A percentile compares a stretch with the other conserved stretches of the same genome.
phyloP scores from a whole-genome alignment of 805 yeast genomes.

The Yamadazyma ubonensis region DNA sequence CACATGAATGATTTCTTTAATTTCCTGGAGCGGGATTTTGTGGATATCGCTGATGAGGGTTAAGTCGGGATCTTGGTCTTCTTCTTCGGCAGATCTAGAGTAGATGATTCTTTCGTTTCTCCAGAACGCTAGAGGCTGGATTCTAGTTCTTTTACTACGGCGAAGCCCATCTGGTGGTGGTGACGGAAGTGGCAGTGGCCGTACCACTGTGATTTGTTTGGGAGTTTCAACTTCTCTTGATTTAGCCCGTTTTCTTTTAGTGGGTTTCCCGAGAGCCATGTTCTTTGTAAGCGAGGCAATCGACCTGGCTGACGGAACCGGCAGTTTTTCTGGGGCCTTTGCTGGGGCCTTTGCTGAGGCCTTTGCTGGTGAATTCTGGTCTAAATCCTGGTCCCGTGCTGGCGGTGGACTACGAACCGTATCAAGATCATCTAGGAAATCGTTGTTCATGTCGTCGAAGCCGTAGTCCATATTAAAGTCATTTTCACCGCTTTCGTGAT shows the following conservation, averaged over 20 bases:
- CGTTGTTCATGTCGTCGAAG: constrained; percentile 20
- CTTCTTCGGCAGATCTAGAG: constrained; percentile 30
- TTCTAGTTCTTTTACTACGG: constrained; percentile 62
- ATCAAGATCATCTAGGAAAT: constrained; percentile 7
- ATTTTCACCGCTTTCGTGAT: constrained; percentile 1
- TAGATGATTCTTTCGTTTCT: constrained; percentile 75
- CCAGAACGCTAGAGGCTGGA: constrained; percentile 81
- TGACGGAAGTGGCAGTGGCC: constrained; percentile 42
- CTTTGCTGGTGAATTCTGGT: too few relatives aligned
- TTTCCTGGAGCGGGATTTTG: constrained; percentile 51
- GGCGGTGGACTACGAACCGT: constrained; percentile 5
- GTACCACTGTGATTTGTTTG: constrained; percentile 7
- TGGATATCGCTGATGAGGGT: constrained; percentile 32
- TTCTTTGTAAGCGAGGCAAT: constrained; percentile 28
- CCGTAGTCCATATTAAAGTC: constrained; percentile 13
- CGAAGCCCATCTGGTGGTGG: constrained; percentile 53
- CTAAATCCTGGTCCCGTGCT: neutral
- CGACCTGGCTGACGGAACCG: constrained; percentile 11
- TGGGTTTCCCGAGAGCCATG: constrained; percentile 30
- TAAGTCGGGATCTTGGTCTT: constrained; percentile 41
- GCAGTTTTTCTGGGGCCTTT: too few relatives aligned
- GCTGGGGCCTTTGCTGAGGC: too few relatives aligned
- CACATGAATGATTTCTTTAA: constrained; percentile 57
- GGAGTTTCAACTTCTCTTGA: constrained; percentile 7
- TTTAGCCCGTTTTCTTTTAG: constrained; percentile 3